A percentile compares a stretch with the other conserved stretches of the same genome.
Evolutionary conservation across 192 early-diverging fungal species (phyloP).

Genomic region (Haplosporangium gracile): DNA sequence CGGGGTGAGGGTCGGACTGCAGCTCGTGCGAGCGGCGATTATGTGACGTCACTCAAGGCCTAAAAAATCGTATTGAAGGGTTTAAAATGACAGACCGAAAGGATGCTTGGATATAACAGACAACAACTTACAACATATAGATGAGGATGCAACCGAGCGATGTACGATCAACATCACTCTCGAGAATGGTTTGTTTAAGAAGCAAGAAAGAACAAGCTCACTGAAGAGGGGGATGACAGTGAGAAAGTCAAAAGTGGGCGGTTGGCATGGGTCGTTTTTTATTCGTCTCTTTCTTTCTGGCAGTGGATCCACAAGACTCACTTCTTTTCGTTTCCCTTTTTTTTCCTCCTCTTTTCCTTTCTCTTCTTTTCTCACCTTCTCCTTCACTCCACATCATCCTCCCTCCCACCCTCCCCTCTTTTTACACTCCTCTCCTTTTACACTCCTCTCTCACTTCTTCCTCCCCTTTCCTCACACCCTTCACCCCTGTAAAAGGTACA

Average conservation of each 20-base stretch:
- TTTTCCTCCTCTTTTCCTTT: neutral
- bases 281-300: no score
- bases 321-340: neutral
- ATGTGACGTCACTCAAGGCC: neutral
- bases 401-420: neutral
- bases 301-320: no score
- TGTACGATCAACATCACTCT: no score
- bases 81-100: no score
- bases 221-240: no score
- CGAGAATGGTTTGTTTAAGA: no score
- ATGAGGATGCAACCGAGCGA: no score
- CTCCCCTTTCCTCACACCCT: slow-evolving; percentile 1
- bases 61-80: neutral
- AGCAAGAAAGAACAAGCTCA: no score
- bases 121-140: no score
- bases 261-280: neutral
- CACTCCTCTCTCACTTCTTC: neutral
- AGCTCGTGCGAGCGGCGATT: neutral
- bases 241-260: neutral
- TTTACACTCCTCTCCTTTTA: neutral
- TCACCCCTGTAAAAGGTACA: neutral
- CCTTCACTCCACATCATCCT: slow-evolving; percentile 12
- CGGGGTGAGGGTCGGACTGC: neutral
- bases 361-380: neutral
- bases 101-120: no score